Percentiles rank a stretch among this genome's conserved stretches.
Evolutionary conservation across 225 moss, liverwort and hornwort species (phyloP).

Genomic region (Thuidium tamariscinum): DNA sequence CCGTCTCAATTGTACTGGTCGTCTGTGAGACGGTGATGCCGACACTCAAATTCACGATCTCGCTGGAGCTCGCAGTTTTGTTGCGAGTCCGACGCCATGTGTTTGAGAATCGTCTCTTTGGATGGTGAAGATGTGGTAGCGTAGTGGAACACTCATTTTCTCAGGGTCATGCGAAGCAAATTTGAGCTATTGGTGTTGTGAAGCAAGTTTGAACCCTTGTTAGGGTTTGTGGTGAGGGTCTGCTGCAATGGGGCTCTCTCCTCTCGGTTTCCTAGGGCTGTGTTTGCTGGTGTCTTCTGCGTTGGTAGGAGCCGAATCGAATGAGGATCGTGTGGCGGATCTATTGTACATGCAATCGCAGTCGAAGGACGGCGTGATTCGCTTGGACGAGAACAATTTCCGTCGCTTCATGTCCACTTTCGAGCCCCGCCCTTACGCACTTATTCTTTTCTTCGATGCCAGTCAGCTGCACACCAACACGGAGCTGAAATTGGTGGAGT

Average conservation of each 20-base stretch:
- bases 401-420: slow-evolving; percentile 49
- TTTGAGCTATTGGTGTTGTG: not conserved
- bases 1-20: not conserved
- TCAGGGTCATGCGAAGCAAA: not conserved
- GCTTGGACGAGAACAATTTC: slow-evolving; percentile 64
- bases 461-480: slow-evolving; percentile 61
- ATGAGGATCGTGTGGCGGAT: slow-evolving; percentile 67
- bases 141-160: not conserved
- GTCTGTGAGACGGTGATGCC: not conserved
- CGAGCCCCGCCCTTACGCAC: slow-evolving; percentile 63
- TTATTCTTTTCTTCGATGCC: slow-evolving; percentile 89
- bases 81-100: not conserved
- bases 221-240: not conserved
- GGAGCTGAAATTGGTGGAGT: slow-evolving; percentile 74
- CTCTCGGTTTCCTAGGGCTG: not conserved
- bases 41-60: not conserved
- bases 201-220: not conserved
- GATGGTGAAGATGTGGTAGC: not conserved
- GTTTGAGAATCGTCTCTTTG: not conserved
- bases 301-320: slow-evolving; percentile 23
- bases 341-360: slow-evolving; percentile 51
- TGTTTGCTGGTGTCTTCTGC: slow-evolving; percentile 3
- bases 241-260: not conserved
- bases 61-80: not conserved
- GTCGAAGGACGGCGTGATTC: slow-evolving; percentile 74